Percentiles rank a stretch among this genome's conserved stretches.
These are phyloP conservation scores for Dictyostelium intermedium DNA, from an alignment of 78 protist species.

Conservation along the genomic window DNA sequence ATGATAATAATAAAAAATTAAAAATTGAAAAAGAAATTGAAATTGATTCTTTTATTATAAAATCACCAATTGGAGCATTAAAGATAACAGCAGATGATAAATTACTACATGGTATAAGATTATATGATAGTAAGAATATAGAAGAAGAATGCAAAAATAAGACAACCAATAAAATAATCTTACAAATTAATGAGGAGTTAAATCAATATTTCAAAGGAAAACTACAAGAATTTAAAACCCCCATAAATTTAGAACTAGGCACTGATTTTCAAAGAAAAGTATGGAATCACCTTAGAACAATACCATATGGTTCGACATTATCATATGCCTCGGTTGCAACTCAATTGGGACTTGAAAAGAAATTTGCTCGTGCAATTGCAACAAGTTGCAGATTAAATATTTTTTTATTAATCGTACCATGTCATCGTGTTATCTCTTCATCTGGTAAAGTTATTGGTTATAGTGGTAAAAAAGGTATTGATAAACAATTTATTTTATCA, in stretches of 20 bases:
- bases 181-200: conserved; percentile 35
- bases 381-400: conserved; percentile 40
- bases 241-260: neutral
- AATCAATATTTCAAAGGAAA: conserved; percentile 26
- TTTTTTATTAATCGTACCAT: conserved; percentile 20
- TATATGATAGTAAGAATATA: neutral
- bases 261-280: conserved; percentile 38
- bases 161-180: neutral
- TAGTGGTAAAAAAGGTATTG: conserved; percentile 52
- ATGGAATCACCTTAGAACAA: neutral
- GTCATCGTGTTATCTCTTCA: conserved; percentile 39
- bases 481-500: conserved; percentile 16
- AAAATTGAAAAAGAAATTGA: neutral
- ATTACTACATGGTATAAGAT: neutral
- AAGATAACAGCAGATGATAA: neutral
- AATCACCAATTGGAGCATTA: neutral
- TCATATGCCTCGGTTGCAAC: conserved; percentile 26
- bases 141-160: neutral
- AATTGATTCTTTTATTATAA: neutral
- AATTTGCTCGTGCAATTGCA: conserved; percentile 49
- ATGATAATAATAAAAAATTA: neutral
- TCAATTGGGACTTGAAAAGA: neutral
- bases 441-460: conserved; percentile 32
- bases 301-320: conserved; percentile 36
- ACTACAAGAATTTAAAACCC: neutral